Evolutionary conservation across 108 stramenopile species (phyloP).

Genomic region (Cyclostephanos tholiformis): DNA sequence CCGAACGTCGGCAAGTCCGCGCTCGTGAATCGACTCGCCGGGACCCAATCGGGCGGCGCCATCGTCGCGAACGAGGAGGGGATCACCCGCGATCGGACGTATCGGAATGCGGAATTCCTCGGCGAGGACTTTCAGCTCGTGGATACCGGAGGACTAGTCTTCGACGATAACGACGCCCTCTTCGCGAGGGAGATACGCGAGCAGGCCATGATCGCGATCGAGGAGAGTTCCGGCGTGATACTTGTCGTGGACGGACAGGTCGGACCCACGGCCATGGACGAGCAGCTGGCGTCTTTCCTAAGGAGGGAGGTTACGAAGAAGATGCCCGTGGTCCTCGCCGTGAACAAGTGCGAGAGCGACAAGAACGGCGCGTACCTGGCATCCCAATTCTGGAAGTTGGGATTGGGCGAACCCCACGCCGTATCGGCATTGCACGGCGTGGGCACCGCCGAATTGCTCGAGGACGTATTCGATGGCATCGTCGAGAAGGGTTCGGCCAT

Average conservation of each 20-base stretch:
- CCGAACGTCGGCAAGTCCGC: conserved; percentile 99
- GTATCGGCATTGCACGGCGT: conserved; percentile 97
- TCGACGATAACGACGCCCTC: conserved; percentile 90
- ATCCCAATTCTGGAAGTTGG: conserved; percentile 94
- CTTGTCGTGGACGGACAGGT: conserved; percentile 93
- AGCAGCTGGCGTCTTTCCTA: conserved; percentile 86
- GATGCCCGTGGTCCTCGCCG: conserved; percentile 88
- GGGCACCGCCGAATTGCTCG: conserved; percentile 94
- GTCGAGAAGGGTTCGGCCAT: conserved; percentile 74
- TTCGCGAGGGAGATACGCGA: conserved; percentile 94
- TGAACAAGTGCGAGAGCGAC: conserved; percentile 97
- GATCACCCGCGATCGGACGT: conserved; percentile 95
- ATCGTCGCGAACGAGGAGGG: conserved; percentile 96
- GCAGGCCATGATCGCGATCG: conserved; percentile 94
- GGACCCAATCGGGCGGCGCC: conserved; percentile 84
- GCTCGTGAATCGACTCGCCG: conserved; percentile 92
- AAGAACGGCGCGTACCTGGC: conserved; percentile 72
- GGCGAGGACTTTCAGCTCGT: conserved; percentile 92
- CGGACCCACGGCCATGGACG: conserved; percentile 86
- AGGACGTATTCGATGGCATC: conserved; percentile 79
- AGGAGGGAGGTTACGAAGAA: conserved; percentile 75
- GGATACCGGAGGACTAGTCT: conserved; percentile 96
- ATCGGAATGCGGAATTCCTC: conserved; percentile 87
- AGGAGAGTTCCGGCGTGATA: conserved; percentile 87
- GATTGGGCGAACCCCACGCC: conserved; percentile 93